These are phyloP conservation scores for Mrakia hoshinonis DNA, from an alignment of 768 basidiomycete species.

Conservation along the genomic window DNA sequence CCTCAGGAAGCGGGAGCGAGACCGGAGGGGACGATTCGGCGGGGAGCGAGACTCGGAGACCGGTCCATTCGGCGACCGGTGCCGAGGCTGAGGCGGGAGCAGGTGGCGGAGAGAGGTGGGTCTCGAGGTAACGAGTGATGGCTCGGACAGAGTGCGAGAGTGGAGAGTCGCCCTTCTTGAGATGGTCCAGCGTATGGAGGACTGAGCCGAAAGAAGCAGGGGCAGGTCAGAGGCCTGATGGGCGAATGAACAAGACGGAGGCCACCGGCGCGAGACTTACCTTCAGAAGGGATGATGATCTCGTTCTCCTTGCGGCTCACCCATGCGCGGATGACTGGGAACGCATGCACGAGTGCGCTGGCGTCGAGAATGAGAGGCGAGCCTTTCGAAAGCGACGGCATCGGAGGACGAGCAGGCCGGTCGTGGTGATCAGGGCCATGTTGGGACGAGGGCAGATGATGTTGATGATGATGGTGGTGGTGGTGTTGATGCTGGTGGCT, in stretches of 20 bases:
- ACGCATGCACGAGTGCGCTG: conserved; percentile 4
- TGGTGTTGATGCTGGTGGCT: no score
- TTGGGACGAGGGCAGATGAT: background rate
- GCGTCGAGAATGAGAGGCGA: background rate
- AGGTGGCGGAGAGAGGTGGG: conserved; percentile 51
- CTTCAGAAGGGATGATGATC: conserved; percentile 78
- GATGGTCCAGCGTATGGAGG: conserved; percentile 78
- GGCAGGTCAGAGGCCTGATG: background rate
- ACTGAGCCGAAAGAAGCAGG: conserved; percentile 46
- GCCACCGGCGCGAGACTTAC: conserved; percentile 43
- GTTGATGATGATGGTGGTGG: background rate
- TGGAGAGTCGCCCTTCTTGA: conserved; percentile 78
- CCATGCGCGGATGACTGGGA: background rate
- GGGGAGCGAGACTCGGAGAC: conserved; percentile 5
- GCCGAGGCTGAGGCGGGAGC: background rate
- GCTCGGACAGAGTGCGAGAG: conserved; percentile 74
- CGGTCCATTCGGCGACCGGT: background rate
- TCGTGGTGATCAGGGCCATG: background rate
- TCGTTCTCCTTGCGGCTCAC: conserved; percentile 42
- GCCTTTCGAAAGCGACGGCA: background rate
- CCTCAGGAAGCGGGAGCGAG: background rate
- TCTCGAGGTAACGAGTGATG: conserved; percentile 80
- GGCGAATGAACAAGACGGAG: background rate
- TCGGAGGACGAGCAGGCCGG: background rate
- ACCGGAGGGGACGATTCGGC: background rate